Evolutionary conservation across 805 yeast genomes (phyloP), one percentile per base, ranked within the genome.

Genomic region (Barnettozyma salicaria): DNA sequence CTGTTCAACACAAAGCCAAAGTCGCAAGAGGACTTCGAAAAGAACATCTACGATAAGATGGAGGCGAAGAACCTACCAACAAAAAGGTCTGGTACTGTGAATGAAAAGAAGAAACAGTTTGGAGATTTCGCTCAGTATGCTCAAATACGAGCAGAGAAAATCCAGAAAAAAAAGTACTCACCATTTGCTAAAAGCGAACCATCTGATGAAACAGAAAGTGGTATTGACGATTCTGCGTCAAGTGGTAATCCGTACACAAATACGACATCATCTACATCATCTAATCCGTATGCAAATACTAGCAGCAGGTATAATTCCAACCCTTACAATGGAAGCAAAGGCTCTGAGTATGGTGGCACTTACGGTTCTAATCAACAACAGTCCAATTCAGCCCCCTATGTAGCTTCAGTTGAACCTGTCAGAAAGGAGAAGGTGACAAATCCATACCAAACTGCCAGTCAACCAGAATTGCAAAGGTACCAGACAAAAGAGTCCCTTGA

Each of bases 101-200:
- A 60, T 53, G 29, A 29, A 43, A 37, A 40, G 17, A 30, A 39
- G 30, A 35, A 41, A 36, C 40, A 64, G 41, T 61, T 62, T 43
- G 62, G 64, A 44, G 63, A 66, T 42, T 66, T 74, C 54, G 61
- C 66, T 21, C 76, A 76, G 5, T 74, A 72, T 44, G 61, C 67
- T 2, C 61, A 63, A 19, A 68, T 59, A 50, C 73, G 78, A 6
- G 61, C 61, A 39, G 70, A 68, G 18, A 60, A 58, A 34, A 52
- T 56, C 4, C 51, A 55, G 24, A 58, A 58, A 34, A 56, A 56
- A 30, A 54, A 57, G 21, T 62, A 59, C 41, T 67, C 69, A 2
- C 70, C 70, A 13, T 53, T 57, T 32, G 68, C 68, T 1, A 64
- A 64, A 42, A 62, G 59, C 29, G 46, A 52, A 27, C 47, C 49